Base-by-base conservation (phyloP, 345 rosid species). In the Eucalyptus regnans region DNA sequence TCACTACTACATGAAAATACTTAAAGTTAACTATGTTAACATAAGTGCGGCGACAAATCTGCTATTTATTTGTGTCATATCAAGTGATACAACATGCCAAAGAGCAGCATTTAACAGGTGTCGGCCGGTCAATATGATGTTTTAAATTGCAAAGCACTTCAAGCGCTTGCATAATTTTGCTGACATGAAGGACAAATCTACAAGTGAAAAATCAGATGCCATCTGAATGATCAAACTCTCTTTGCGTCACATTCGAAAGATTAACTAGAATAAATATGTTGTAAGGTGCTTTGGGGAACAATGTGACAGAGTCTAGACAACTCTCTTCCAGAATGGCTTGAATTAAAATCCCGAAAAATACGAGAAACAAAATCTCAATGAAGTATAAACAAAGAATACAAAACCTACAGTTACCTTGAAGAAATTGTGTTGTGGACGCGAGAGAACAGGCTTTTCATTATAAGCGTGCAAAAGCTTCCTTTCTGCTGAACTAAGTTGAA, bases 341-440 rank as follows among this genome's bases (percentile, higher is more conserved):
- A 31, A 48, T 51, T 48, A 22, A 50, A 58, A 25, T 29, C 33
- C 49, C 41, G 2, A 85, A 9, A 49, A 51, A 48, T 49, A 7
- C 3, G 17, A 85, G 66, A 37, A 33, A 33, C 80, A 20, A 7
- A 14, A 37, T 31, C 18, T 68, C 22, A n/a, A 20, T 50, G 41
- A 50, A 51, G 58, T 50, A 50, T 33, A 50, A n/a, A 25, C 11
- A 33, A 50, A 31, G 44, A 86, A 51, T 86, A 86, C 44, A 50
- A 20, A 50, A 86, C 43, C 15, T 43, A 62, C 58, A 51, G 60
- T 92, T 91, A 95, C 97, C 95, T 71, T 91, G 86, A 91, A 96
- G 94, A 96, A 96, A 62, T 92, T 90, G 86, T 97, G 99, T 68
- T 95, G 99, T 18, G 99, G 99, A 71, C 98, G 98, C 13, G 99